Base-by-base conservation (phyloP, 2,329 filamentous ascomycete genomes). In the Waltergamsia citrina region DNA sequence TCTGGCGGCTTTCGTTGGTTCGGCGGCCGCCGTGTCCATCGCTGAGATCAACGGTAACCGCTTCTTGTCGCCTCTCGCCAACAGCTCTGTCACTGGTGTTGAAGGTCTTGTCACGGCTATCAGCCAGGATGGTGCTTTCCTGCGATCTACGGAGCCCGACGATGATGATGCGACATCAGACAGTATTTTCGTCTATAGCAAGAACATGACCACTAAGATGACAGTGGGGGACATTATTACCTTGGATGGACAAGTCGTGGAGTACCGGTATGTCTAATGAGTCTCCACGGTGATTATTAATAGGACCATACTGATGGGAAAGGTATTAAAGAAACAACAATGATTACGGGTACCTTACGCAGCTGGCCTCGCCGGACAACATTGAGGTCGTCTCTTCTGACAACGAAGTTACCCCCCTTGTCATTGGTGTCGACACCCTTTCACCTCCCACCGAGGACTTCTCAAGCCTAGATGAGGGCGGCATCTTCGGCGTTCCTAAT, bases 31-130 rank as follows among this genome's bases (percentile, higher is more conserved):
- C 29, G 43, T 68, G 36, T 67, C 67, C 38, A 75, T 78, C 44
- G 60, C 65, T 38, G 60, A 78, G 46, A 81, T 84, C 64, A 84
- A 81, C 44, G 78, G 79, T 43, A 65, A 74, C 46, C 65, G 55
- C 16, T 84, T 72, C 53, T 52, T 81, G 31, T 84, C 80, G 12
- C 68, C 76, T 0, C 71, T 72, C 50, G 61, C 61, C 7, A 70
- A 69, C 32, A 56, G 75, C 49, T 57, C 55, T 6, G 71, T 83
- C 33, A 67, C 64, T 16, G 69, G 70, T 37, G 63, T 85, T 36
- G 66, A 67, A 22, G 80, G 80, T 24, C 56, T 83, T 9, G 66
- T 85, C 12, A 79, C 77, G 14, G 80, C 78, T 22, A 76, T 75
- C 47, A 65, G 69, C 0, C 64, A 69, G 11, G 63, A 62, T 38